phyloP scores from a whole-genome alignment of 176 grass and related monocot species.

The Aegilops tauschii region DNA sequence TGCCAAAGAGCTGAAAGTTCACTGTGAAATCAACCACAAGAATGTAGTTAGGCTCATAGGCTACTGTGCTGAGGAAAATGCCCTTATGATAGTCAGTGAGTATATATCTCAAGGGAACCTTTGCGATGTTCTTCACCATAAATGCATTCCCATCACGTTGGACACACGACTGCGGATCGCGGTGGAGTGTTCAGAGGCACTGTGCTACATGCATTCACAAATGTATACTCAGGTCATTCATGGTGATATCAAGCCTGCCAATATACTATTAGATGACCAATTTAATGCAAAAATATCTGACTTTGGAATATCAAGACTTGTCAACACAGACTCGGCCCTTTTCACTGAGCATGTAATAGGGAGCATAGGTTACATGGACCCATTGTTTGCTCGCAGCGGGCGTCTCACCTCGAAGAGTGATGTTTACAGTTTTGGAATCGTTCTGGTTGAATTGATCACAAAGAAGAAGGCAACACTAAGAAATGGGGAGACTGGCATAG shows the following conservation, averaged over 20 bases:
- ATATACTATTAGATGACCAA: neutral
- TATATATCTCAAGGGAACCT: slow-evolving; percentile 17
- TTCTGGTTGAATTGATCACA: no score
- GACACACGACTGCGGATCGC: neutral
- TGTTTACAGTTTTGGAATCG: no score
- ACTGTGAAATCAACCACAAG: slow-evolving; percentile 25
- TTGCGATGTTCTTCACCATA: neutral
- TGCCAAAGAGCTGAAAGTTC: slow-evolving; percentile 13
- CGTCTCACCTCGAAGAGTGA: no score
- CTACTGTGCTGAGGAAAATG: neutral
- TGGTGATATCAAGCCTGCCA: slow-evolving; percentile 22
- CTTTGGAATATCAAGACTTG: slow-evolving; percentile 23
- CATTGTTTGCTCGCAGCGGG: neutral
- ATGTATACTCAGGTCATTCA: slow-evolving; percentile 23
- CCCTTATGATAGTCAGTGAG: neutral
- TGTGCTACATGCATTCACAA: slow-evolving; percentile 22
- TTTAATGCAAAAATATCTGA: neutral
- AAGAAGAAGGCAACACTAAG: no score
- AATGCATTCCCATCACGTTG: neutral
- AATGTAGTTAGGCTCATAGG: slow-evolving; percentile 7
- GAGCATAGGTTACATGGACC: slow-evolving; percentile 22
- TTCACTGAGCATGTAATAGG: neutral
- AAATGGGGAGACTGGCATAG: no score
- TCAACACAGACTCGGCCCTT: neutral
- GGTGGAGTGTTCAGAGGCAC: neutral